Evolutionary conservation across 805 yeast genomes (phyloP).

Genomic region (Lipomyces sp.): DNA sequence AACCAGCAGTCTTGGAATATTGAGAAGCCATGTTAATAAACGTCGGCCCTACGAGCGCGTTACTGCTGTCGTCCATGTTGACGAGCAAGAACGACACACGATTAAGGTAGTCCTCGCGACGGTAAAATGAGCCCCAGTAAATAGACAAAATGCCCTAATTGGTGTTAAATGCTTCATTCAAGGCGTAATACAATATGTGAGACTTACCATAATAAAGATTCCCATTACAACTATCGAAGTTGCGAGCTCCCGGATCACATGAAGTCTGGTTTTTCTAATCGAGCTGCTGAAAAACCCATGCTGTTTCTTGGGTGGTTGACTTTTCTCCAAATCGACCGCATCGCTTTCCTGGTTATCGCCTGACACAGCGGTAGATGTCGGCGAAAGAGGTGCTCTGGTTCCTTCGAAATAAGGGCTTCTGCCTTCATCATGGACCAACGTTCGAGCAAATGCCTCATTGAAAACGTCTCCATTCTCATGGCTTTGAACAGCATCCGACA

Average conservation of each 20-base stretch:
- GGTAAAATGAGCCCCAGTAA: conserved; percentile 56
- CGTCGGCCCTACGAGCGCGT: conserved; percentile 46
- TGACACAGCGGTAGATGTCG: not conserved
- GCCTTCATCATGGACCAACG: conserved; percentile 6
- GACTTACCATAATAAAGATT: conserved; percentile 16
- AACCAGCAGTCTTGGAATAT: conserved; percentile 43
- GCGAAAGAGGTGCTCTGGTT: no score
- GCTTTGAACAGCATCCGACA: conserved; percentile 5
- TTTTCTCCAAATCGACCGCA: not conserved
- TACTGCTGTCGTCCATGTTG: conserved; percentile 46
- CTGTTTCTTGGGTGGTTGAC: conserved; percentile 9
- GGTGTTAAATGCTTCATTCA: not conserved
- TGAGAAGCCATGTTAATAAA: conserved; percentile 35
- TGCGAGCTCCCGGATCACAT: not conserved
- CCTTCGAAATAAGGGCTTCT: conserved; percentile 2
- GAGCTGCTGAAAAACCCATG: conserved; percentile 25
- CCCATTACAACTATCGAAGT: conserved; percentile 19
- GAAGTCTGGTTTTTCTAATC: conserved; percentile 12
- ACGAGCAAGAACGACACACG: conserved; percentile 50
- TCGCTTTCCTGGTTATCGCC: not conserved
- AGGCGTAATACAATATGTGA: not conserved
- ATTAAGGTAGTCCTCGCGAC: conserved; percentile 43
- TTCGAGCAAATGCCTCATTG: not conserved
- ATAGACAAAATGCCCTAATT: conserved; percentile 48
- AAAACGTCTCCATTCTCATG: not conserved